Evolutionary conservation across 208 protist genomes (phyloP).

Genomic region (Wallacemonas collosoma): DNA sequence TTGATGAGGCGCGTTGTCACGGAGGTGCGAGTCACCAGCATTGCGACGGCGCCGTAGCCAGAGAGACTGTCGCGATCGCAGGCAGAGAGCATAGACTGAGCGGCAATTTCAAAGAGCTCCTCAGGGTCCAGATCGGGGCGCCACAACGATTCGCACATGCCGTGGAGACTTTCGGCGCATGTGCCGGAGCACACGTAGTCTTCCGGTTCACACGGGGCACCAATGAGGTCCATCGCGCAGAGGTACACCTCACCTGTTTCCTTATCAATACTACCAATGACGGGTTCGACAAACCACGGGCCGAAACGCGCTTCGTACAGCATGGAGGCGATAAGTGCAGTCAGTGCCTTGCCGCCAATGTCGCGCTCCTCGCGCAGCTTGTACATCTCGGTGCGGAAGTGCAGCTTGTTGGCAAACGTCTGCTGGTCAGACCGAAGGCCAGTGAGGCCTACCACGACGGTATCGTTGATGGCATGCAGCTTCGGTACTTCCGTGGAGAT

Average conservation of each 20-base stretch:
- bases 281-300: conserved; percentile 98
- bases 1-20: conserved; percentile 87
- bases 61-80: conserved; percentile 97
- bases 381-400: conserved; percentile 91
- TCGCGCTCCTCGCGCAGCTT: conserved; percentile 91
- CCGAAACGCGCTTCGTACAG: conserved; percentile 96
- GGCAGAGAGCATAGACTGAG: conserved; percentile 95
- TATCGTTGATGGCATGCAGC: conserved; percentile 95
- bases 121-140: conserved; percentile 93
- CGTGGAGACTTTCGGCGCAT: conserved; percentile 95
- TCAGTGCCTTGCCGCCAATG: conserved; percentile 86
- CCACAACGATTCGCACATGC: conserved; percentile 98
- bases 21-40: conserved; percentile 86
- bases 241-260: conserved; percentile 95
- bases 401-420: conserved; percentile 92
- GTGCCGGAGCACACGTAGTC: conserved; percentile 98
- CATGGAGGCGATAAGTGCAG: conserved; percentile 82
- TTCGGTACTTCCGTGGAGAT: conserved; percentile 97
- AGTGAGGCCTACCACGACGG: conserved; percentile 94
- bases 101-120: conserved; percentile 97
- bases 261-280: conserved; percentile 97
- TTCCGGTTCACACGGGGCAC: conserved; percentile 91
- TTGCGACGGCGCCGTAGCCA: conserved; percentile 97
- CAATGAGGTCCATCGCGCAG: conserved; percentile 96
- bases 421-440: conserved; percentile 97